A percentile compares a stretch with the other conserved stretches of the same genome.
Evolutionary conservation across 2,329 filamentous ascomycete genomes (phyloP).

Genomic region (Ophiosphaerella narmari): DNA sequence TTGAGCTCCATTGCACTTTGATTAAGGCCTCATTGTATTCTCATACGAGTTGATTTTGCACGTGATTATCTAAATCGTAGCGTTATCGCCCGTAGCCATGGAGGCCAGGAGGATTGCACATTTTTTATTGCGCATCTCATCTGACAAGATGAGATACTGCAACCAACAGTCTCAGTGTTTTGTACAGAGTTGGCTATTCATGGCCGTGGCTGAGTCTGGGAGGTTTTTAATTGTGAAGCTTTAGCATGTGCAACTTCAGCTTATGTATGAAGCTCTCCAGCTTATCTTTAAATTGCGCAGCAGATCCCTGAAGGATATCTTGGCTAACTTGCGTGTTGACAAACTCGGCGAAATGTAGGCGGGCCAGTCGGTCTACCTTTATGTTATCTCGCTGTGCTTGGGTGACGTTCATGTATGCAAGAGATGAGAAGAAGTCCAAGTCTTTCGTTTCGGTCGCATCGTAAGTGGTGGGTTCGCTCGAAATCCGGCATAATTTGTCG

Average conservation of each 20-base stretch:
- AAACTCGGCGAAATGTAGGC: conserved; percentile 7
- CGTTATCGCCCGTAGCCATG: too few species aligned
- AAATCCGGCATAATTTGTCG: conserved; percentile 3
- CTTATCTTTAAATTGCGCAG: conserved; percentile 6
- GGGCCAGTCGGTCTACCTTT: conserved; percentile 6
- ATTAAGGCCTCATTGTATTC: too few species aligned
- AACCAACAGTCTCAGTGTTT: too few species aligned
- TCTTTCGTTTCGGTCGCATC: conserved; percentile 10
- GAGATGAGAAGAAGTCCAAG: conserved; percentile 10
- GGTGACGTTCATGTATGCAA: conserved; percentile 6
- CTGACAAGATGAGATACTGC: too few species aligned
- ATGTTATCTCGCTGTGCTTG: conserved; percentile 6
- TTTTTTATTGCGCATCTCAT: too few species aligned
- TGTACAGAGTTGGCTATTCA: too few species aligned
- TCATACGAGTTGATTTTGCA: too few species aligned
- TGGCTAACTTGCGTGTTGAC: conserved; percentile 4
- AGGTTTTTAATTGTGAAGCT: background rate
- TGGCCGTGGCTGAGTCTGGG: too few species aligned
- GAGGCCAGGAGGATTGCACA: too few species aligned
- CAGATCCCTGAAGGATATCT: conserved; percentile 8
- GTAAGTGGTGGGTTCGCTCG: conserved; percentile 3
- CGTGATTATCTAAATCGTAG: too few species aligned
- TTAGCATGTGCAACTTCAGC: conserved; percentile 7
- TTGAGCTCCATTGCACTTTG: too few species aligned
- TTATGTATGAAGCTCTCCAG: conserved; percentile 3